Evolutionary conservation across 2,329 filamentous ascomycete species (phyloP).

Genomic region (Xylaria sp.): DNA sequence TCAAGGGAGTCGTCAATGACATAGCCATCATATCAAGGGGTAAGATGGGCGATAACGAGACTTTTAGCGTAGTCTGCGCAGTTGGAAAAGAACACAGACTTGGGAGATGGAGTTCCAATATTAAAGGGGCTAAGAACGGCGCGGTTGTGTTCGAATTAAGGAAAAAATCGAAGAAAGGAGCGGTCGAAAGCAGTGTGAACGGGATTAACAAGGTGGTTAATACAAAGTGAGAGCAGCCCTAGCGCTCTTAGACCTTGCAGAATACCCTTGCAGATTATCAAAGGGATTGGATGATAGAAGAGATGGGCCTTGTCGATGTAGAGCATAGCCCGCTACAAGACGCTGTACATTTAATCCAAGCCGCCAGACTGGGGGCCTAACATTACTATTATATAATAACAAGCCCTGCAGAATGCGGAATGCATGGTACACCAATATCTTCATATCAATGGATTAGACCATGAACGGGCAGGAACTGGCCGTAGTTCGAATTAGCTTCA

Average conservation of each 20-base stretch:
- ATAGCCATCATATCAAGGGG: constrained; percentile 88
- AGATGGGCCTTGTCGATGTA: background rate
- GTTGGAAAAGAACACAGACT: constrained; percentile 87
- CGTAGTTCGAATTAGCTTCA: background rate
- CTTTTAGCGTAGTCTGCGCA: constrained; percentile 85
- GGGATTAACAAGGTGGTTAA: constrained; percentile 6
- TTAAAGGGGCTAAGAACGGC: constrained; percentile 76
- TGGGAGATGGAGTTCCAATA: constrained; percentile 78
- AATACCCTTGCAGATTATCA: background rate
- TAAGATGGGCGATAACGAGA: constrained; percentile 74
- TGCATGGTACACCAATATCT: background rate
- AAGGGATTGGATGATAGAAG: background rate
- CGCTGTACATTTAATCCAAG: constrained; percentile 16
- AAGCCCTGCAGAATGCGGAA: constrained; percentile 23
- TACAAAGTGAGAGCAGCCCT: constrained; percentile 1
- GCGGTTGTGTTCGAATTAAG: constrained; percentile 86
- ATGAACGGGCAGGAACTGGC: background rate
- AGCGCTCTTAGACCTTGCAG: background rate
- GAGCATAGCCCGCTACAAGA: background rate
- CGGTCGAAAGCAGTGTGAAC: constrained; percentile 6
- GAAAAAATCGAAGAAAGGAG: constrained; percentile 26
- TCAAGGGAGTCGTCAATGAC: constrained; percentile 87
- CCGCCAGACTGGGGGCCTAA: background rate
- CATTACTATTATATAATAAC: constrained; percentile 4
- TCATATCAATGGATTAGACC: background rate